These are phyloP conservation scores for Candida easanensis DNA, from an alignment of 805 yeast genomes.

Conservation along the genomic window DNA sequence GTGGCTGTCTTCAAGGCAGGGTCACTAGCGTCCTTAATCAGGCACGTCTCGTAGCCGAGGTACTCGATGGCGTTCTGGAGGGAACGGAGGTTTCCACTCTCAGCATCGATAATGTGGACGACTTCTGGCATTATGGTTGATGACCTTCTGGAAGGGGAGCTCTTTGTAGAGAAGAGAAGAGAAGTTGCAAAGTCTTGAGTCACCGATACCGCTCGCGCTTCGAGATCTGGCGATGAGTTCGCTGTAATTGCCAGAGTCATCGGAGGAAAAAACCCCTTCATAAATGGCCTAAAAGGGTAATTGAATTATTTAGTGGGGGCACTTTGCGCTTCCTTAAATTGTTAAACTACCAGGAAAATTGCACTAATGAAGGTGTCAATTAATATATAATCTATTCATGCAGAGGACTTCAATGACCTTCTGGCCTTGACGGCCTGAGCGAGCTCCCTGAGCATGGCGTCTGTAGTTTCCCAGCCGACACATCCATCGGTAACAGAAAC, in stretches of 20 bases:
- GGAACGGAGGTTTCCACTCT: conserved; percentile 91
- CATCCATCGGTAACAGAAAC: conserved; percentile 97
- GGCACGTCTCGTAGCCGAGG: conserved; percentile 66
- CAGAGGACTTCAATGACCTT: conserved; percentile 42
- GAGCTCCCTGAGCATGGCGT: conserved; percentile 69
- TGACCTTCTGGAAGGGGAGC: neutral
- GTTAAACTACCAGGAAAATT: no score
- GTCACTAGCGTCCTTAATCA: conserved; percentile 58
- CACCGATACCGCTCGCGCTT: neutral
- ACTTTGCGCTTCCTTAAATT: no score
- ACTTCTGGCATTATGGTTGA: conserved; percentile 23
- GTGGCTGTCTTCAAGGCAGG: conserved; percentile 47
- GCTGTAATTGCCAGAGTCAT: no score
- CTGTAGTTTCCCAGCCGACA: conserved; percentile 90
- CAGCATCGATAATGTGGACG: conserved; percentile 79
- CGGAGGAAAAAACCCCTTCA: neutral
- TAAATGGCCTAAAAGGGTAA: neutral
- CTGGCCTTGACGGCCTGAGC: conserved; percentile 83
- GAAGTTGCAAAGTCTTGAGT: neutral
- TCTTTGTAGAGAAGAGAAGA: neutral
- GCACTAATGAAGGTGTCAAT: no score
- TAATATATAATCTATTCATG: no score
- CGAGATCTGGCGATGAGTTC: neutral
- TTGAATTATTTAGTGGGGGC: neutral
- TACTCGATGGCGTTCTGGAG: conserved; percentile 79